These are phyloP conservation scores for Corylus heterophylla DNA, from an alignment of 306 rosid species.

Conservation along the genomic window DNA sequence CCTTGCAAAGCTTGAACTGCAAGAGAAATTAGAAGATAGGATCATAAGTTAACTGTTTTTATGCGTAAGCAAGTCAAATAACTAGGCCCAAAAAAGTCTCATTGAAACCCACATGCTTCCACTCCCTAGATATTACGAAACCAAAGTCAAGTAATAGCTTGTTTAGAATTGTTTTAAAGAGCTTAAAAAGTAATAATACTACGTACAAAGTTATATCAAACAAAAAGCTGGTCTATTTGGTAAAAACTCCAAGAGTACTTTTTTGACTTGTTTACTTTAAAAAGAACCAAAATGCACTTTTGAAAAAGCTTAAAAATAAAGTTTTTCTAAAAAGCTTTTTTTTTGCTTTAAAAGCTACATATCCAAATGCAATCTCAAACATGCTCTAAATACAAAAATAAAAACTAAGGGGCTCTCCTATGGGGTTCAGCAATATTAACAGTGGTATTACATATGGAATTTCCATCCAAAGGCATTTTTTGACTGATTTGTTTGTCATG, in stretches of 20 bases:
- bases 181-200: too few relatives aligned
- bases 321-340: too few relatives aligned
- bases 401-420: neutral
- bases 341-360: too few relatives aligned
- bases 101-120: neutral
- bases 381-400: neutral
- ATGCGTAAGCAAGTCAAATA: neutral
- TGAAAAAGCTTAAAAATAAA: too few relatives aligned
- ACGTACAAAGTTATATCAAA: too few relatives aligned
- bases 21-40: neutral
- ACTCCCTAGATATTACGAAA: neutral
- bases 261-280: too few relatives aligned
- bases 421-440: neutral
- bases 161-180: too few relatives aligned
- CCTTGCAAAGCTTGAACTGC: conserved; percentile 83
- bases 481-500: neutral
- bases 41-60: neutral
- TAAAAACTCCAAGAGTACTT: too few relatives aligned
- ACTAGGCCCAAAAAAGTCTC: neutral
- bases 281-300: too few relatives aligned
- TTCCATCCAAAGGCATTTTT: neutral
- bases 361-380: too few relatives aligned
- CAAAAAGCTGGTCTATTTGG: too few relatives aligned
- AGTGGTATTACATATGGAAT: neutral
- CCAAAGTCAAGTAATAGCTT: neutral